phyloP scores from a whole-genome alignment of 2,329 filamentous ascomycete genomes.

The Aspergillus sp. region DNA sequence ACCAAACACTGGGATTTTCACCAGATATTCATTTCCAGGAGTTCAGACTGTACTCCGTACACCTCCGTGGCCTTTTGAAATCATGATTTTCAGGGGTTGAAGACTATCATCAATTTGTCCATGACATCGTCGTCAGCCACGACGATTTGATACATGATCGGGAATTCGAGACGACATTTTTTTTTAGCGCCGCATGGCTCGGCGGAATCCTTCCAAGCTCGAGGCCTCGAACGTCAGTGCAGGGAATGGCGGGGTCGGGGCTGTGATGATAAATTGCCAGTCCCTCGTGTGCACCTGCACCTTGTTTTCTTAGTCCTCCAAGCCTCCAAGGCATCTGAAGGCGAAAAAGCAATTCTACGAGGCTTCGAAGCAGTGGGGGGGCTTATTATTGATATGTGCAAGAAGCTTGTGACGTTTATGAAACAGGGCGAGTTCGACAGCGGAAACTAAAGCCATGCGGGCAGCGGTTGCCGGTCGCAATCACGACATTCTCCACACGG shows the following conservation, averaged over 20 bases:
- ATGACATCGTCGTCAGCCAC: constrained; percentile 4
- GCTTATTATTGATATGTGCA: too few relatives aligned
- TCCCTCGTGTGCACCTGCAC: too few relatives aligned
- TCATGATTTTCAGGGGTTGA: constrained; percentile 25
- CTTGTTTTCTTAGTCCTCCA: too few relatives aligned
- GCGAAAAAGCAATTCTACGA: too few relatives aligned
- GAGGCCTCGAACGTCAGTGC: background rate
- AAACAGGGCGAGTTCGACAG: constrained; percentile 1
- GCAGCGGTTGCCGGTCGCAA: constrained; percentile 19
- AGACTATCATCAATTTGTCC: background rate
- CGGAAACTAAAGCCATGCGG: background rate
- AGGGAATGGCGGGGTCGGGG: background rate
- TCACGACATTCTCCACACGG: constrained; percentile 25
- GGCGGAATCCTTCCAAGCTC: too few relatives aligned
- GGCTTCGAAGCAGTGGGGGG: too few relatives aligned
- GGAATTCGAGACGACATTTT: too few relatives aligned
- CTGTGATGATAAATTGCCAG: too few relatives aligned
- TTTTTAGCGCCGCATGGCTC: too few relatives aligned
- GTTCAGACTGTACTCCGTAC: background rate
- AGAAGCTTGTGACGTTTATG: background rate
- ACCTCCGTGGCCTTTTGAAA: constrained; percentile 6
- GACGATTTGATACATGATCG: background rate
- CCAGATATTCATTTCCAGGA: background rate
- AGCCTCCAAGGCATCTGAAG: too few relatives aligned
- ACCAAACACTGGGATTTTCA: background rate